Evolutionary conservation across 768 basidiomycete genomes (phyloP), one percentile per base, ranked within the genome.

Genomic region (Asterophora lycoperdoides): DNA sequence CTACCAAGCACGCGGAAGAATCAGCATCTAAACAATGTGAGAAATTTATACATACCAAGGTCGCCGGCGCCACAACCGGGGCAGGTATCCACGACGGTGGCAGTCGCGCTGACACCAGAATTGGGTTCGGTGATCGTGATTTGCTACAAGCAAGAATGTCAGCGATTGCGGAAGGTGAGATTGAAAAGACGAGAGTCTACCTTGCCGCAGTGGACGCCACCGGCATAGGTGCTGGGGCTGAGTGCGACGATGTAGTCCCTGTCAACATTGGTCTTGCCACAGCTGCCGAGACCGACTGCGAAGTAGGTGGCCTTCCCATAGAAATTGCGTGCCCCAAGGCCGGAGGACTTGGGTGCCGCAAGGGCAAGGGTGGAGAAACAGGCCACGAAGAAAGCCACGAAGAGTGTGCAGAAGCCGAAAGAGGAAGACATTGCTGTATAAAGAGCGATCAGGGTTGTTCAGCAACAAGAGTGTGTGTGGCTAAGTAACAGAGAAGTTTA

Each of bases 201-300:
- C 49, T 58, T 55, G 36, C 53, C 56, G 39, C 61, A 62, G 42
- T 54, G 59, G 11, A 40, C 30, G 20, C 61, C 61, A 33, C 41
- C 26, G 10, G 53, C 59, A 14, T 58, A 58, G 13, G 55, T 56
- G 35, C 23, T 23, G 18, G 55, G 55, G 19, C 46, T 55, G 15
- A 62, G 55, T 11, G 59, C 61, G n/a, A 62, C 61, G 29, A 62
- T 59, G 34, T 51, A 56, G 55, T 62, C 61, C 47, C 41, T 49
- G 34, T 60, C 49, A 17, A 56, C 49, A 35, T 59, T 62, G 7
- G 52, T 54, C 43, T 56, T 15, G 14, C 59, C 59, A 37, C 61
- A 62, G 46, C 49, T 56, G 34, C 61, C 61, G 19, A 62, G 54
- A 40, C 61, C 61, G 36, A 62, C 61, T n/a, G 55, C 29, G 36